phyloP scores from a whole-genome alignment of 768 basidiomycete genomes.

The Porphyrellus cyaneotinctus region DNA sequence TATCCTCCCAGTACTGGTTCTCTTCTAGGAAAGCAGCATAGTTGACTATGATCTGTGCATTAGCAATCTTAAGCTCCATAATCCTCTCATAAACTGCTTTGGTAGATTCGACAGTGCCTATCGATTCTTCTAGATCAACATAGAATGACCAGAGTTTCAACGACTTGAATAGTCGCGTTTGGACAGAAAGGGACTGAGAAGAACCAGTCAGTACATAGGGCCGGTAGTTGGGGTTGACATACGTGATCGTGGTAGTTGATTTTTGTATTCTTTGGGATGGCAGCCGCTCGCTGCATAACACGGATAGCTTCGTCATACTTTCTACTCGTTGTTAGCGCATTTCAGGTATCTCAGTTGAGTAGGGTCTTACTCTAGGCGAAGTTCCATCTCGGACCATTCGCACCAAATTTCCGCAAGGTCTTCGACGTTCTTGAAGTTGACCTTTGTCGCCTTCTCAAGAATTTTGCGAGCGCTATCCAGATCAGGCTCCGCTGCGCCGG shows the following conservation, averaged over 20 bases:
- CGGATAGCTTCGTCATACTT: conserved; percentile 95
- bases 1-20: conserved; percentile 97
- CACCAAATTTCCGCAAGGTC: conserved; percentile 99
- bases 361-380: conserved; percentile 81
- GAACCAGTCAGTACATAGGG: conserved; percentile 12
- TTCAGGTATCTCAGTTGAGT: not conserved
- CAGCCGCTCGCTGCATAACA: conserved; percentile 95
- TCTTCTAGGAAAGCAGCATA: conserved; percentile 97
- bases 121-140: conserved; percentile 95
- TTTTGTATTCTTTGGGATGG: conserved; percentile 84
- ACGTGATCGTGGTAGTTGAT: conserved; percentile 96
- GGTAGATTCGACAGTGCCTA: conserved; percentile 87
- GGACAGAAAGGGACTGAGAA: conserved; percentile 71
- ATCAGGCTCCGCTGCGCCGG: conserved; percentile 75
- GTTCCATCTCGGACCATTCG: conserved; percentile 98
- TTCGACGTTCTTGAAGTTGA: conserved; percentile 93
- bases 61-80: conserved; percentile 92
- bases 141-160: conserved; percentile 99
- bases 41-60: conserved; percentile 96
- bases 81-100: conserved; percentile 97
- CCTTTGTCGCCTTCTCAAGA: conserved; percentile 86
- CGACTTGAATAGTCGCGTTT: conserved; percentile 92
- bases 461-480: conserved; percentile 87
- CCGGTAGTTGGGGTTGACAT: conserved; percentile 17
- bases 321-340: conserved; percentile 40